phyloP scores from a whole-genome alignment of 2,329 filamentous ascomycete genomes.

The Fusarium clavum region DNA sequence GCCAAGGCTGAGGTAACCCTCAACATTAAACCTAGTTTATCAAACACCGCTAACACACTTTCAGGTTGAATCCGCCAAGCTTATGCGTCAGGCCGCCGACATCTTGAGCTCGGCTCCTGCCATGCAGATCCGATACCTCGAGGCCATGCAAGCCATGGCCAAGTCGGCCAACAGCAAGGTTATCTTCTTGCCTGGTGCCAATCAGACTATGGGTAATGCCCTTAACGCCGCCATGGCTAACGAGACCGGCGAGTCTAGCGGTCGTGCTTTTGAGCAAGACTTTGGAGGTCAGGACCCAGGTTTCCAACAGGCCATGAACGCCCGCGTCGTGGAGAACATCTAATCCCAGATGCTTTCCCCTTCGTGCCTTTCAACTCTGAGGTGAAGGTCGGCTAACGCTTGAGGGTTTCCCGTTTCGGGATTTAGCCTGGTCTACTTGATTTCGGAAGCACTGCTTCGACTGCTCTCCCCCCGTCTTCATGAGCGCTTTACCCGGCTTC shows the following conservation, averaged over 20 bases:
- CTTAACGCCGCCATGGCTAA: slow-evolving; percentile 59
- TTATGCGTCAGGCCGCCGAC: slow-evolving; percentile 93
- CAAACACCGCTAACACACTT: not conserved
- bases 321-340: slow-evolving; percentile 87
- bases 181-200: slow-evolving; percentile 78
- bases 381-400: slow-evolving; percentile 48
- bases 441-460: slow-evolving; percentile 40
- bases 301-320: slow-evolving; percentile 85
- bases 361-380: slow-evolving; percentile 21
- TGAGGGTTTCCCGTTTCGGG: slow-evolving; percentile 43
- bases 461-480: slow-evolving; percentile 38
- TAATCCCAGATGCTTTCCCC: slow-evolving; percentile 56
- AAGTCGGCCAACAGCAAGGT: slow-evolving; percentile 92
- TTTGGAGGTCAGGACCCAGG: slow-evolving; percentile 67
- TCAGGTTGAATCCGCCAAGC: slow-evolving; percentile 88
- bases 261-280: slow-evolving; percentile 61
- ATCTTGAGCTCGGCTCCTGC: slow-evolving; percentile 91
- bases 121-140: slow-evolving; percentile 98
- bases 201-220: slow-evolving; percentile 65
- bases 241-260: slow-evolving; percentile 61
- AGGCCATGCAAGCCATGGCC: slow-evolving; percentile 99
- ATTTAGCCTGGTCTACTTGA: slow-evolving; percentile 54
- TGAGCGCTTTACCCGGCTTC: slow-evolving; percentile 18
- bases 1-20: slow-evolving; percentile 81
- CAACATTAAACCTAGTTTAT: not conserved